phyloP scores from a whole-genome alignment of 2,329 filamentous ascomycete genomes.

The Graphilbum sp. region DNA sequence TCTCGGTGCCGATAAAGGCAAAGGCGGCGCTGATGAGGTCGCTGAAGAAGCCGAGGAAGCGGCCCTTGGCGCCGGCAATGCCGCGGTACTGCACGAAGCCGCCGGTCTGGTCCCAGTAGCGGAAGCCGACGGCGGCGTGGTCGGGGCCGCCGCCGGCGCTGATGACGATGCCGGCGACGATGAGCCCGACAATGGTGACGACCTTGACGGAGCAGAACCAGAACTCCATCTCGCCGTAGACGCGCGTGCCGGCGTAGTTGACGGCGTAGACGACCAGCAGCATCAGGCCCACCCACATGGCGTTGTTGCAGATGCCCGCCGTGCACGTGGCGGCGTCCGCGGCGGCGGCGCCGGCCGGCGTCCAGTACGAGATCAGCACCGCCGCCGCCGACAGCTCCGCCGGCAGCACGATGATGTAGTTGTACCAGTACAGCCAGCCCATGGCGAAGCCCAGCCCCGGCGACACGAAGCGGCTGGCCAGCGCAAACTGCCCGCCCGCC shows the following conservation, averaged over 20 bases:
- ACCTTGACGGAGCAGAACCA: conserved; percentile 26
- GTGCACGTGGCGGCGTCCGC: too few relatives aligned
- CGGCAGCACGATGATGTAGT: too few relatives aligned
- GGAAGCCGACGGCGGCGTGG: conserved; percentile 19
- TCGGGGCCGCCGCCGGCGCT: conserved; percentile 26
- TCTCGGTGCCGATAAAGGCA: conserved; percentile 42
- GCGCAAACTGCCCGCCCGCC: background rate
- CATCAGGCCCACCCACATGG: background rate
- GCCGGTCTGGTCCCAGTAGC: conserved; percentile 19
- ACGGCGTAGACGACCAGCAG: background rate
- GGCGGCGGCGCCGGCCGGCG: too few relatives aligned
- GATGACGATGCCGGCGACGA: conserved; percentile 23
- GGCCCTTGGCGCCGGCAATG: conserved; percentile 34
- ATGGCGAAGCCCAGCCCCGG: too few relatives aligned
- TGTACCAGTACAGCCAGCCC: too few relatives aligned
- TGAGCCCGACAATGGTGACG: conserved; percentile 16
- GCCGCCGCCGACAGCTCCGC: too few relatives aligned
- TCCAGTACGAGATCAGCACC: too few relatives aligned
- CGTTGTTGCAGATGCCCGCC: too few relatives aligned
- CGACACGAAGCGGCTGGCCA: too few relatives aligned
- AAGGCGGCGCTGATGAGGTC: background rate
- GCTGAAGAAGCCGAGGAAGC: conserved; percentile 32
- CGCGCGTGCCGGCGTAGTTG: background rate
- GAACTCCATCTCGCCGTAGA: conserved; percentile 18
- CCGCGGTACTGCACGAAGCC: conserved; percentile 30